Conservation (phyloP, 768 basidiomycete species). For the Albatrellus ellisii region DNA sequence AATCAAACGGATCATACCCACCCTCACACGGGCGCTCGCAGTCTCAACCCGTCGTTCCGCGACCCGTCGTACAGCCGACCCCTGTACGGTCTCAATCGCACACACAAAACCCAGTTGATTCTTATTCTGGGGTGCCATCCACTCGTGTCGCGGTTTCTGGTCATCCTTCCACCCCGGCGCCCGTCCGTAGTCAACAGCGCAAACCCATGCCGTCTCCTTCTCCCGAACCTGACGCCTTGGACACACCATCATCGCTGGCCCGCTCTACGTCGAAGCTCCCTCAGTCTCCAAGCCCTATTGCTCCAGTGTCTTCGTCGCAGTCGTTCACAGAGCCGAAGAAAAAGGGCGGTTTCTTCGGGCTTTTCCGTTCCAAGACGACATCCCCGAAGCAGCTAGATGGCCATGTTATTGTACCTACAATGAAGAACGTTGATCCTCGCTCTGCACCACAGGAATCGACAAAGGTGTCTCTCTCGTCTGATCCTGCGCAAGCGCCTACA, state of each 20-base stretch:
- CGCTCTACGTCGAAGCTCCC: constrained; percentile 9
- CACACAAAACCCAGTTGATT: constrained; percentile 4
- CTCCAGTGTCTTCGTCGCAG: constrained; percentile 9
- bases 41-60: constrained; percentile 5
- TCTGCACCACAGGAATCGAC: background rate
- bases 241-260: constrained; percentile 13
- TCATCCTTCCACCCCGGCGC: constrained; percentile 6
- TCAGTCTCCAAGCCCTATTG: constrained; percentile 7
- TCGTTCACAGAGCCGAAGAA: constrained; percentile 14
- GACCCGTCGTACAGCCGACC: constrained; percentile 4
- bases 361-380: constrained; percentile 13
- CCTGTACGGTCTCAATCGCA: constrained; percentile 10
- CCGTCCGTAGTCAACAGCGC: constrained; percentile 5
- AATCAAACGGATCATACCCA: constrained; percentile 1
- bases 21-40: constrained; percentile 6
- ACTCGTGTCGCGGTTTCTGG: constrained; percentile 3
- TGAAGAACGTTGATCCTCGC: constrained; percentile 3
- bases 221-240: constrained; percentile 10
- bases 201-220: constrained; percentile 10
- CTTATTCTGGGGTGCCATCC: background rate
- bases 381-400: constrained; percentile 7
- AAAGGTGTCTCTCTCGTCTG: constrained; percentile 3
- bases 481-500: constrained; percentile 2
- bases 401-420: background rate
- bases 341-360: constrained; percentile 11